Conservation (phyloP, 352 stramenopile genomes). For the Globisporangium iwayamae region DNA sequence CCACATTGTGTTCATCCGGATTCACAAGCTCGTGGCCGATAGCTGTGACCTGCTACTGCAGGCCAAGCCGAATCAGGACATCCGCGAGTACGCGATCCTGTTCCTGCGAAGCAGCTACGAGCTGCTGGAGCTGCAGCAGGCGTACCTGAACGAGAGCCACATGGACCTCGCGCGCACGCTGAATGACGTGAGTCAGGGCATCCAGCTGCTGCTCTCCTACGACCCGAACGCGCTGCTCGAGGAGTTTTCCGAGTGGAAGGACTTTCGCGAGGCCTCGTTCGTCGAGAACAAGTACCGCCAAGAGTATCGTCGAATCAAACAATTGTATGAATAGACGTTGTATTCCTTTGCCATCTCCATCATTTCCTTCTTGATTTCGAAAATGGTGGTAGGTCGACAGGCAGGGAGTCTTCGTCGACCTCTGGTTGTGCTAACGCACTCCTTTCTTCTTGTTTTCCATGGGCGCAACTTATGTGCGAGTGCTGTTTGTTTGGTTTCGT, state of each 20-base stretch:
- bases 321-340: slow-evolving; percentile 81
- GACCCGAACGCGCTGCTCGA: slow-evolving; percentile 82
- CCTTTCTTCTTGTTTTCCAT: not conserved
- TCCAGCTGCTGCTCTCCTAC: slow-evolving; percentile 87
- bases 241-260: slow-evolving; percentile 82
- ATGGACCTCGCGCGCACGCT: slow-evolving; percentile 90
- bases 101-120: slow-evolving; percentile 85
- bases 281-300: slow-evolving; percentile 88
- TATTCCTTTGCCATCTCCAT: slow-evolving; percentile 5
- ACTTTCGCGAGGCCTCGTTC: slow-evolving; percentile 85
- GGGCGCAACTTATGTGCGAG: not conserved
- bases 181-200: slow-evolving; percentile 90
- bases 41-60: slow-evolving; percentile 83
- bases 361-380: slow-evolving; percentile 4
- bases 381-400: not conserved
- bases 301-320: slow-evolving; percentile 90
- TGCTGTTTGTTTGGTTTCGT: slow-evolving; percentile 3
- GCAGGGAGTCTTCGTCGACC: not conserved
- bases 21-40: slow-evolving; percentile 90
- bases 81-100: slow-evolving; percentile 83
- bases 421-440: not conserved
- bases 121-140: slow-evolving; percentile 86
- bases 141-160: slow-evolving; percentile 83
- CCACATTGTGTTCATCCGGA: slow-evolving; percentile 87
- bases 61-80: slow-evolving; percentile 46